Evolutionary conservation across 2,329 filamentous ascomycete species (phyloP).

Genomic region (Pseudonectria buxi): DNA sequence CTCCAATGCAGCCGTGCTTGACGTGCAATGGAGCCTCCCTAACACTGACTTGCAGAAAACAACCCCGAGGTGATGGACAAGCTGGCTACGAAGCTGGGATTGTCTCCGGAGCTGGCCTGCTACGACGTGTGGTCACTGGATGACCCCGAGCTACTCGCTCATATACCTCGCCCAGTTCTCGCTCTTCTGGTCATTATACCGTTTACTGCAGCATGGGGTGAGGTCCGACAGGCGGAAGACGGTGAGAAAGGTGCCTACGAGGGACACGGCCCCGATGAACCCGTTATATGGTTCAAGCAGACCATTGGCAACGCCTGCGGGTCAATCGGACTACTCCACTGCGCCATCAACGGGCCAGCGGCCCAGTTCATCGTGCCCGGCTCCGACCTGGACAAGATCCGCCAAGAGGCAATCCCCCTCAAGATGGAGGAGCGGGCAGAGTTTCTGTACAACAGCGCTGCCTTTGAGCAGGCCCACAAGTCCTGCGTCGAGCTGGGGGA

Average conservation of each 20-base stretch:
- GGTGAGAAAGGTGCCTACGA: conserved; percentile 1
- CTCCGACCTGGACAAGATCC: conserved; percentile 40
- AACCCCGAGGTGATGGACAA: conserved; percentile 78
- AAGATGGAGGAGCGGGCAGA: conserved; percentile 1
- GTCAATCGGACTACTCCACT: conserved; percentile 60
- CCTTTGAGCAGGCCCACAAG: neutral
- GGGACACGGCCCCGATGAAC: conserved; percentile 3
- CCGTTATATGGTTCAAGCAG: conserved; percentile 66
- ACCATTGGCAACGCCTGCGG: conserved; percentile 68
- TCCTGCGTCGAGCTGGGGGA: neutral
- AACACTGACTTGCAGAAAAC: neutral
- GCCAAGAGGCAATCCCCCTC: conserved; percentile 54
- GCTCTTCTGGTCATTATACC: conserved; percentile 84
- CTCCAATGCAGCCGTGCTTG: too few species aligned
- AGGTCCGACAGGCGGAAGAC: conserved; percentile 21
- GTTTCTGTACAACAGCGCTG: conserved; percentile 4
- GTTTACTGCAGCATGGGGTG: conserved; percentile 64
- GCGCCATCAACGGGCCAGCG: conserved; percentile 49
- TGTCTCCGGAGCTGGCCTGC: conserved; percentile 61
- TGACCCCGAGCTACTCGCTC: conserved; percentile 69
- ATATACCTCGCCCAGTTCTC: conserved; percentile 74
- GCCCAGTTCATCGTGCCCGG: conserved; percentile 23
- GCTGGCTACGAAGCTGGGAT: conserved; percentile 68
- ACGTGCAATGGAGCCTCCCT: too few species aligned
- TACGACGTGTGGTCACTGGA: conserved; percentile 83